These are phyloP conservation scores for Spergularia bocconei DNA, from an alignment of 148 eudicot species.

Conservation along the genomic window DNA sequence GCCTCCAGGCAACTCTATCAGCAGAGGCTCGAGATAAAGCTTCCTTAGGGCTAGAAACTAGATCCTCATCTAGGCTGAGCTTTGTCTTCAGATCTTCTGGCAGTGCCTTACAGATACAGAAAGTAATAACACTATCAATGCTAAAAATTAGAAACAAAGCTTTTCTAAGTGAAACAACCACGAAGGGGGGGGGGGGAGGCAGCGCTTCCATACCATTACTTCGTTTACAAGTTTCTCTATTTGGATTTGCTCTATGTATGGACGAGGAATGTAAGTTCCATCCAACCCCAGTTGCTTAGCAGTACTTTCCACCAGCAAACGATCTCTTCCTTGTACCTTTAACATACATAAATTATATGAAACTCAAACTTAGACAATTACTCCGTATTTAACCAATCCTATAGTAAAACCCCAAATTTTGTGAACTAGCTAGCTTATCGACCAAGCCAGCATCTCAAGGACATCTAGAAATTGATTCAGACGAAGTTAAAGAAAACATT, in stretches of 20 bases:
- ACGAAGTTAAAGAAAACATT: neutral
- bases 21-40: slow-evolving; percentile 71
- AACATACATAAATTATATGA: neutral
- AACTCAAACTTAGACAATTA: neutral
- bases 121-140: slow-evolving; percentile 6
- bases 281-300: slow-evolving; percentile 90
- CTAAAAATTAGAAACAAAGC: neutral
- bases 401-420: neutral
- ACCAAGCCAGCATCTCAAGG: neutral
- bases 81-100: slow-evolving; percentile 94
- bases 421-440: neutral
- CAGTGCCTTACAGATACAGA: slow-evolving; percentile 51
- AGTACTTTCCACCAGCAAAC: slow-evolving; percentile 51
- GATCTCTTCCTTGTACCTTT: slow-evolving; percentile 95
- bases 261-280: slow-evolving; percentile 85
- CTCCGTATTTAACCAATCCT: neutral
- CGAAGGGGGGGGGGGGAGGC: neutral
- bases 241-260: slow-evolving; percentile 94
- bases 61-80: slow-evolving; percentile 87
- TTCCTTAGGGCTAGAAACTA: slow-evolving; percentile 68
- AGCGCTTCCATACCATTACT: slow-evolving; percentile 62
- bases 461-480: neutral
- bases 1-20: slow-evolving; percentile 55
- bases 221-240: slow-evolving; percentile 92
- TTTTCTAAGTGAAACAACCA: neutral